Evolutionary conservation across 208 protist species (phyloP).

Genomic region (Crithidia sp.): DNA sequence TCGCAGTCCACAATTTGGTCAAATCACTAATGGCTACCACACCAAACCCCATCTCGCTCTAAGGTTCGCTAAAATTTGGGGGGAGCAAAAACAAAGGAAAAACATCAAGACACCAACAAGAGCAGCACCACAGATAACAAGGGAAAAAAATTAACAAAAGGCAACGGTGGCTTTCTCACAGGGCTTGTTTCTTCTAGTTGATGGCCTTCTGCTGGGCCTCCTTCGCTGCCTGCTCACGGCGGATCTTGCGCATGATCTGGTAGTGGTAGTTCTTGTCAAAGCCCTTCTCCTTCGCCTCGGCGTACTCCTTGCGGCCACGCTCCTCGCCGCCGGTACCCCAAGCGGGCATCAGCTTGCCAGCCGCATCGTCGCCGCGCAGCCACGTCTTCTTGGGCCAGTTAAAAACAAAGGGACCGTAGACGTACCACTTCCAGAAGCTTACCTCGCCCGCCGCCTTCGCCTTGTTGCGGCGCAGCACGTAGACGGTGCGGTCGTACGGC

Average conservation of each 20-base stretch:
- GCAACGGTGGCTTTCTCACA: not conserved
- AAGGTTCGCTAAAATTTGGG: too few relatives aligned
- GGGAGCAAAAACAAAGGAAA: too few relatives aligned
- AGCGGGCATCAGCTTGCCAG: conserved; percentile 65
- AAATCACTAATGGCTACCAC: too few relatives aligned
- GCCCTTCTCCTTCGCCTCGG: conserved; percentile 75
- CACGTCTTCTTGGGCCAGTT: conserved; percentile 92
- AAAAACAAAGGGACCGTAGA: conserved; percentile 91
- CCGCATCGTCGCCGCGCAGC: conserved; percentile 88
- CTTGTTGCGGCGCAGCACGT: conserved; percentile 77
- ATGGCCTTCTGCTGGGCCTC: conserved; percentile 35
- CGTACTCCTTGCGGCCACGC: conserved; percentile 79
- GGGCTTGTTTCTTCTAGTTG: not conserved
- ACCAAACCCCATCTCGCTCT: too few relatives aligned
- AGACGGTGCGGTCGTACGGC: conserved; percentile 85
- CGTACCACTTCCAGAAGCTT: conserved; percentile 69
- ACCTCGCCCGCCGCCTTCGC: conserved; percentile 76
- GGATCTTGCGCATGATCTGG: conserved; percentile 91
- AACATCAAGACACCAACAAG: not conserved
- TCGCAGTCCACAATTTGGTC: too few relatives aligned
- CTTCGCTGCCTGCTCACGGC: conserved; percentile 81
- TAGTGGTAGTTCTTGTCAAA: conserved; percentile 92
- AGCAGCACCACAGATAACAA: not conserved
- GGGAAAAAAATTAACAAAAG: conserved; percentile 4
- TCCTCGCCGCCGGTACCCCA: conserved; percentile 88